These are phyloP conservation scores for Arthrobotrys sinensis DNA, from an alignment of 2,329 filamentous ascomycete genomes.

Conservation along the genomic window DNA sequence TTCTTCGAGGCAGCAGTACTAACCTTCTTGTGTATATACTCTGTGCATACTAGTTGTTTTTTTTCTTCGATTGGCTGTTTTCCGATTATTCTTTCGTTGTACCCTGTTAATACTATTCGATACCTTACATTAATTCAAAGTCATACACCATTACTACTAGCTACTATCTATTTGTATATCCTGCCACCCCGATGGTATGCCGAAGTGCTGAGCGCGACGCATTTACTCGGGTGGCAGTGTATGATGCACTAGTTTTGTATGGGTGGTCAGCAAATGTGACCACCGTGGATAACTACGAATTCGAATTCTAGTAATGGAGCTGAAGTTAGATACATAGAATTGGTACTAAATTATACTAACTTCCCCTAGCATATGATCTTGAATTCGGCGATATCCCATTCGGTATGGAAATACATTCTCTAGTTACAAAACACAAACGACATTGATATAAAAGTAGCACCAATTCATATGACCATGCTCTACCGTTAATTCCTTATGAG, in stretches of 20 bases:
- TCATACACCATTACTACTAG: neutral
- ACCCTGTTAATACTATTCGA: constrained; percentile 13
- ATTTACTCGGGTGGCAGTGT: neutral
- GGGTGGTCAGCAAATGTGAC: neutral
- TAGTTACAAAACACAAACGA: too few relatives aligned
- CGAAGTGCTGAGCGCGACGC: neutral
- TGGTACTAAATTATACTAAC: too few relatives aligned
- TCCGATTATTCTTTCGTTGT: constrained; percentile 17
- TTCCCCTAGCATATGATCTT: too few relatives aligned
- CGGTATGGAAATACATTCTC: too few relatives aligned
- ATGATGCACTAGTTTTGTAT: neutral
- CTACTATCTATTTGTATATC: neutral
- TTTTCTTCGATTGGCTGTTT: constrained; percentile 16
- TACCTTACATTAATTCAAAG: constrained; percentile 19
- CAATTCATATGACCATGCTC: neutral
- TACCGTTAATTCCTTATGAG: neutral
- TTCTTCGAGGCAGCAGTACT: constrained; percentile 43
- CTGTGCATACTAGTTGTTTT: constrained; percentile 27
- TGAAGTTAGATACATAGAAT: too few relatives aligned
- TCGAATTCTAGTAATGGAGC: too few relatives aligned
- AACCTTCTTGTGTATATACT: constrained; percentile 57
- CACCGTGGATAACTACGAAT: neutral
- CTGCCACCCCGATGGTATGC: neutral
- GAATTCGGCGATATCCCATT: too few relatives aligned
- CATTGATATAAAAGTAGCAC: too few relatives aligned